Percentiles rank a stretch among this genome's conserved stretches.
Evolutionary conservation across 768 basidiomycete species (phyloP).

Genomic region (Lactarius hengduanensis): DNA sequence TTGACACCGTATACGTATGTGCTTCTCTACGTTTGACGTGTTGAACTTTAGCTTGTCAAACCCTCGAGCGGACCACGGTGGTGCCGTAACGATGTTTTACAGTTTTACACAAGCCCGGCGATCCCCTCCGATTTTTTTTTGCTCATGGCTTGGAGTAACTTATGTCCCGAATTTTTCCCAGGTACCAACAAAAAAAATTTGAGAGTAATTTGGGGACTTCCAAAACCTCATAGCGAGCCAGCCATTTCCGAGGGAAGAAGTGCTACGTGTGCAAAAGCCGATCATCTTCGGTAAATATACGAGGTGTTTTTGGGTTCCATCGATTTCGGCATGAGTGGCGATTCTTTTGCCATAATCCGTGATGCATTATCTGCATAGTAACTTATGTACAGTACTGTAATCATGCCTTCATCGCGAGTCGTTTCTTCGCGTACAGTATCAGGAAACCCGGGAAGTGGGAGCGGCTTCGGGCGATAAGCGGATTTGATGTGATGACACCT

Average conservation of each 20-base stretch:
- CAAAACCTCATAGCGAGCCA: neutral
- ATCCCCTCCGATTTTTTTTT: neutral
- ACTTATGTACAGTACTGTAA: neutral
- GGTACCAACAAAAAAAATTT: neutral
- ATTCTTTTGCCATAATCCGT: neutral
- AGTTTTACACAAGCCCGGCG: neutral
- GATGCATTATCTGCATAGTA: neutral
- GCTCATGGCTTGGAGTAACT: neutral
- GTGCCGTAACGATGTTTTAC: neutral
- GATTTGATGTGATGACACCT: neutral
- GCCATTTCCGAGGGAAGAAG: neutral
- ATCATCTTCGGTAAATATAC: neutral
- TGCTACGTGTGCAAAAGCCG: neutral
- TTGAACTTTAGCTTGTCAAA: neutral
- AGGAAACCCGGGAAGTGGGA: conserved; percentile 1
- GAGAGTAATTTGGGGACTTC: neutral
- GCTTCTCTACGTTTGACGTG: neutral
- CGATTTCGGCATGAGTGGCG: neutral
- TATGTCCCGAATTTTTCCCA: neutral
- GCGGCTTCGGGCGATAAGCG: neutral
- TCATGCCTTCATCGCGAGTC: neutral
- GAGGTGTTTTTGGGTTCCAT: neutral
- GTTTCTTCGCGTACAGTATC: neutral
- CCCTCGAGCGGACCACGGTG: neutral
- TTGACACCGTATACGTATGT: neutral